A percentile compares a stretch with the other conserved stretches of the same genome.
These are phyloP conservation scores for Cyclanthera cordifolia DNA, from an alignment of 306 rosid species.

Conservation along the genomic window DNA sequence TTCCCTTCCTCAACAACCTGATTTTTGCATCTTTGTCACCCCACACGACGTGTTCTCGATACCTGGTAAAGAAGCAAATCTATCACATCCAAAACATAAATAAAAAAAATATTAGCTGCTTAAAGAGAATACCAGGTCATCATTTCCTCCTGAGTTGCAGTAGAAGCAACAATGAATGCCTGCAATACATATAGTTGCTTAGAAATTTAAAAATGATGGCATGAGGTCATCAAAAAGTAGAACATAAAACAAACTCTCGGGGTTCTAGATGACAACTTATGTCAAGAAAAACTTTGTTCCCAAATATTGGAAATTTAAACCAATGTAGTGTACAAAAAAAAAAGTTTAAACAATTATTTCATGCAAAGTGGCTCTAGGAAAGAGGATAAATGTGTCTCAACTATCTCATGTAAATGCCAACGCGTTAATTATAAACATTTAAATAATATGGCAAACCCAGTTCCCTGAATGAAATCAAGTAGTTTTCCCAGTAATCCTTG, in stretches of 20 bases:
- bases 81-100: not conserved
- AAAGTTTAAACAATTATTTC: not conserved
- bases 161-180: slow-evolving; percentile 96
- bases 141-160: slow-evolving; percentile 84
- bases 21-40: slow-evolving; percentile 71
- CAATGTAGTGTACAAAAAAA: not conserved
- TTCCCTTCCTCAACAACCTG: slow-evolving; percentile 76
- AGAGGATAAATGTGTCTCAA: slow-evolving; percentile 2
- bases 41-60: slow-evolving; percentile 85
- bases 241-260: not conserved
- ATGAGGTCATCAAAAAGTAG: not conserved
- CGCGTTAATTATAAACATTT: not conserved
- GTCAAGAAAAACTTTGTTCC: not conserved
- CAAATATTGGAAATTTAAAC: not conserved
- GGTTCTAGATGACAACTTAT: not conserved
- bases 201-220: slow-evolving; percentile 10
- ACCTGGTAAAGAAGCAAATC: slow-evolving; percentile 40
- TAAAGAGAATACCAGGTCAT: slow-evolving; percentile 46
- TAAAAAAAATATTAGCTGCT: not conserved
- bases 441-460: not conserved
- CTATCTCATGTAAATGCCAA: not conserved
- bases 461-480: not conserved
- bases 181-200: slow-evolving; percentile 30
- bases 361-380: not conserved
- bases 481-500: not conserved